Evolutionary conservation across 148 eudicot genomes (phyloP), one percentile per base, ranked within the genome.

Genomic region (Dysphania ambrosioides): DNA sequence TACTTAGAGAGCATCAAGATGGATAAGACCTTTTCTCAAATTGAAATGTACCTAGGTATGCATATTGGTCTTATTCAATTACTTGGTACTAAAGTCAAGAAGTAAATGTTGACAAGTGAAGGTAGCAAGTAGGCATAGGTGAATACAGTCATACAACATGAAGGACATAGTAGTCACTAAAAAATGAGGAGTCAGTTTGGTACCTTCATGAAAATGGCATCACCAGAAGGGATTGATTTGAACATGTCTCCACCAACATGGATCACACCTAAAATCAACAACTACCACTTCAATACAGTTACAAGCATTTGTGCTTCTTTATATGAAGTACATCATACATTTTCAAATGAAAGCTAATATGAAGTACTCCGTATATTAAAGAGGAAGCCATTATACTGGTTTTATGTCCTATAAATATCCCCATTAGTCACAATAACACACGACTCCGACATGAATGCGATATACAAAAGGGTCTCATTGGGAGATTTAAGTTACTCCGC

Each of bases 161-260:
- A n/a, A 16, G 3, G 19, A 44, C 15, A 15, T 15, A 44, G 4
- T 44, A 44, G 51, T 44, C 19, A 11, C 4, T 44, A 44, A 44
- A 44, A 44, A 35, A 15, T 0, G 21, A 58, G 62, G 4, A 9
- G 5, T 6, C 4, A 11, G 26, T 24, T n/a, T 8, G 18, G 40
- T 71, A 87, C 90, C 88, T 87, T 87, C 86, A 79, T 87, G 81
- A 87, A 87, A 68, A 87, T 83, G 41, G 84, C 90, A 75, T 87
- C 90, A 36, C 79, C 88, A 19, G 68, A 68, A 23, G 90, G 90
- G 68, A 87, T 83, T 0, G 82, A 81, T 66, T 85, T 75, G 78
- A 87, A 85, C 88, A 87, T 87, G 70, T 87, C 85, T 16, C 90
- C 90, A 36, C 88, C 88, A 26, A 83, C 85, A 78, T 87, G 88